These are phyloP conservation scores for Aspergillus quadricinctus DNA, from an alignment of 2,329 filamentous ascomycete genomes.

Conservation along the genomic window DNA sequence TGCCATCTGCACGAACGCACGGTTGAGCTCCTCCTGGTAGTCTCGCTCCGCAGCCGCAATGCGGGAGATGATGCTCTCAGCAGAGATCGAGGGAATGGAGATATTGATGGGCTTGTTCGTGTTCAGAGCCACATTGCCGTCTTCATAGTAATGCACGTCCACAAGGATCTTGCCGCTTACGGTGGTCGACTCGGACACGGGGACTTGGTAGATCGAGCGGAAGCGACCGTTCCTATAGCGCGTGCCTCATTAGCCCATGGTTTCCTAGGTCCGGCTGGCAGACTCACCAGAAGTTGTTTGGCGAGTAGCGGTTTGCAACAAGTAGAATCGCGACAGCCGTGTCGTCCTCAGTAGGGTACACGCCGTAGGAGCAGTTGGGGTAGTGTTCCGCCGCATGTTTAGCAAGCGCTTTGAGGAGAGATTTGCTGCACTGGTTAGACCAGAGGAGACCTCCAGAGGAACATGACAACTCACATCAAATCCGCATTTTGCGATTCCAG, in stretches of 20 bases:
- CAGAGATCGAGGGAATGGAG: conserved; percentile 57
- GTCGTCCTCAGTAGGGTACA: conserved; percentile 75
- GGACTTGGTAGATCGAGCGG: conserved; percentile 80
- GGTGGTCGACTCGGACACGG: conserved; percentile 54
- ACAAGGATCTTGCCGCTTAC: conserved; percentile 81
- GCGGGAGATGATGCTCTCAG: conserved; percentile 69
- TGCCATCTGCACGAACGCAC: conserved; percentile 79
- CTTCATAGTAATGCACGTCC: conserved; percentile 99
- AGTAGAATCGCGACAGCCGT: conserved; percentile 73
- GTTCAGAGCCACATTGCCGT: conserved; percentile 89
- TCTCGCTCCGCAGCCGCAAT: conserved; percentile 79
- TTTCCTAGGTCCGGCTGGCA: too few species aligned
- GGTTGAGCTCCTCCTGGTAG: conserved; percentile 95
- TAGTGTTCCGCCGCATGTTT: conserved; percentile 85
- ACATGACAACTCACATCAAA: conserved; percentile 62
- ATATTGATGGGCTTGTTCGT: conserved; percentile 73
- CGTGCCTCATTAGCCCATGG: neutral
- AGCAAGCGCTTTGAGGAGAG: conserved; percentile 71
- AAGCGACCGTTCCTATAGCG: conserved; percentile 81
- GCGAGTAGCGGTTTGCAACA: conserved; percentile 95
- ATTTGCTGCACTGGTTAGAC: conserved; percentile 58
- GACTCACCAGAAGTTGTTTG: conserved; percentile 88
- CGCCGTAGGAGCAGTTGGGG: conserved; percentile 72
- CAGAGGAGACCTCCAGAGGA: neutral
- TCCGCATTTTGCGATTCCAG: conserved; percentile 73